Conservation (phyloP, 1,139 yeast genomes). For the Geotrichum carabidarum region DNA sequence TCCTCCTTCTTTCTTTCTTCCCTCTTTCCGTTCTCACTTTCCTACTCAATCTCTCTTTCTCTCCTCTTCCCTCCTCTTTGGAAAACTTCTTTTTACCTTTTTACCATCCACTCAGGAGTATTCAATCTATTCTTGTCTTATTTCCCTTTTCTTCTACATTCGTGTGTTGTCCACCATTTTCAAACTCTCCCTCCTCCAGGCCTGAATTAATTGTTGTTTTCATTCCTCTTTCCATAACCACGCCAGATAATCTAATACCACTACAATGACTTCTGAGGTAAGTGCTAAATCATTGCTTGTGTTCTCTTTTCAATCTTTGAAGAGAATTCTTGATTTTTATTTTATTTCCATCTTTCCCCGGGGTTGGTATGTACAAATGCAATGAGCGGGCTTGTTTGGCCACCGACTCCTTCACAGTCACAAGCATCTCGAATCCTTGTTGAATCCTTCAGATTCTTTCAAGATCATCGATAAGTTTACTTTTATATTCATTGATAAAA, state of each 20-base stretch:
- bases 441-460: too few species aligned
- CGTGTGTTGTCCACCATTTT: too few species aligned
- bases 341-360: too few species aligned
- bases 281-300: neutral
- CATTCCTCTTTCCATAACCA: neutral
- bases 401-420: too few species aligned
- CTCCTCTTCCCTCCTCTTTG: neutral
- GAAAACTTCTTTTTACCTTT: neutral
- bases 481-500: too few species aligned
- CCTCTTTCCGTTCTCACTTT: neutral
- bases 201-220: neutral
- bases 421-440: too few species aligned
- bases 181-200: neutral
- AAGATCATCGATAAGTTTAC: too few species aligned
- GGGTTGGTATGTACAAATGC: too few species aligned
- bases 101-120: neutral
- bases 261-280: constrained; percentile 8
- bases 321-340: too few species aligned
- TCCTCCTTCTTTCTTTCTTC: neutral
- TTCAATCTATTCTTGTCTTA: too few species aligned
- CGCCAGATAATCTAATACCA: neutral
- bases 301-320: neutral
- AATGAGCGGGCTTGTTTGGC: too few species aligned
- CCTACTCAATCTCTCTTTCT: neutral
- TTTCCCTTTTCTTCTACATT: too few species aligned